Base-by-base conservation (phyloP, 2,329 filamentous ascomycete genomes). In the Fusarium clavum region DNA sequence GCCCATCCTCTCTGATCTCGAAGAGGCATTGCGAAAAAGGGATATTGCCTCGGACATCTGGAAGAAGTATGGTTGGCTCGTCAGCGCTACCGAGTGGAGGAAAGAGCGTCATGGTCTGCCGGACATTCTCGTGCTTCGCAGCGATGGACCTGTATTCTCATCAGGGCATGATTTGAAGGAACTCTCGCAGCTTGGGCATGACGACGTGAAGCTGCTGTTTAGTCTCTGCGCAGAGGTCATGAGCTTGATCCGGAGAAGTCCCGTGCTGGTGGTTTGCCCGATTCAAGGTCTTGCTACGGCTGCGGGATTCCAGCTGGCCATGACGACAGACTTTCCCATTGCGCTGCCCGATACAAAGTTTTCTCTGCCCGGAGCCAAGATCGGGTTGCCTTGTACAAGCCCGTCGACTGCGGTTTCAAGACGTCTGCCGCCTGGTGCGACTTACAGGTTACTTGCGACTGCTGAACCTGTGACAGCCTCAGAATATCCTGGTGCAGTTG, bases 111-210 rank as follows among this genome's bases (percentile, higher is more conserved):
- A 25, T 3, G 70, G 69, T 1, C 13, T 74, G 5, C 73, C 73
- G 2, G 54, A 75, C 44, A 60, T 75, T 1, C 20, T 75, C 1
- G 73, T 75, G 4, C 44, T 75, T 8, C 64, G 73, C 0, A 75
- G 73, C 20, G 73, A 75, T 6, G 72, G 72, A 0, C 70, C 70
- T 0, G 73, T 75, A 0, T 75, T 75, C 16, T 75, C 70, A 2
- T 75, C 73, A 0, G 73, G 73, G 0, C 73, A 75, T 40, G 73
- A 75, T 24, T 45, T 75, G 5, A 75, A 75, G 6, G 72, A 75
- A 4, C 57, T 76, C 6, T 29, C 47, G 0, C 18, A 53, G 3
- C 44, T 75, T 9, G 45, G 40, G 0, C 55, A 53, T 5, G 53
- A 62, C 0, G 62, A 76, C 5, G 57, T 75, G 16, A 75, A 70